phyloP scores from a whole-genome alignment of 805 yeast genomes.

The Ascoidea rubescens region DNA sequence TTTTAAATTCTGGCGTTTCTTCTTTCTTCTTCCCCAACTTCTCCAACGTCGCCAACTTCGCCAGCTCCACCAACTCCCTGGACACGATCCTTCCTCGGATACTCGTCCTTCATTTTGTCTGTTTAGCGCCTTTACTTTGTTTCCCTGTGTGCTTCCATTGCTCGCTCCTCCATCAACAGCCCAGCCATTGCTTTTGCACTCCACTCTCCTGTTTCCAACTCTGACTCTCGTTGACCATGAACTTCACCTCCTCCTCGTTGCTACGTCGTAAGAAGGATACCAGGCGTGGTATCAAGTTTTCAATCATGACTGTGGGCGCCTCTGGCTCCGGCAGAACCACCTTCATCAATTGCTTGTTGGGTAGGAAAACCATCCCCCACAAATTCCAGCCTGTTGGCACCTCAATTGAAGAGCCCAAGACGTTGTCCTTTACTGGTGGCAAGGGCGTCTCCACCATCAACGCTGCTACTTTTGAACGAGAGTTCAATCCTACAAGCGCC shows the following conservation, averaged over 20 bases:
- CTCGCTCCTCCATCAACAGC: too few relatives aligned
- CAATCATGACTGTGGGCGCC: slow-evolving; percentile 59
- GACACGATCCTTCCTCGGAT: too few relatives aligned
- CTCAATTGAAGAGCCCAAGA: slow-evolving; percentile 18
- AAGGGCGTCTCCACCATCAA: slow-evolving; percentile 28
- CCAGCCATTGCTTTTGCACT: too few relatives aligned
- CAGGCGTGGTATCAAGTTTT: slow-evolving; percentile 60
- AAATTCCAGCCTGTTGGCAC: slow-evolving; percentile 30
- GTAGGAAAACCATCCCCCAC: slow-evolving; percentile 47
- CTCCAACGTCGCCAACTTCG: too few relatives aligned
- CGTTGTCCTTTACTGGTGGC: slow-evolving; percentile 32
- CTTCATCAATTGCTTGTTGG: slow-evolving; percentile 53
- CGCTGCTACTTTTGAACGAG: slow-evolving; percentile 41
- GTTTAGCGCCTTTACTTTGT: too few relatives aligned
- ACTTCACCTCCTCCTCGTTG: slow-evolving; percentile 11
- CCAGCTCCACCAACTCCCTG: too few relatives aligned
- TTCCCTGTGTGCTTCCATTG: too few relatives aligned
- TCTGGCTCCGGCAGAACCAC: slow-evolving; percentile 72
- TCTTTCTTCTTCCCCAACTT: too few relatives aligned
- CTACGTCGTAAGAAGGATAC: slow-evolving; percentile 48
- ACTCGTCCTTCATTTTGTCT: too few relatives aligned
- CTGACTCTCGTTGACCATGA: slow-evolving; percentile 2
- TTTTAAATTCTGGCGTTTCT: too few relatives aligned
- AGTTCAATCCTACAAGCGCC: slow-evolving; percentile 48
- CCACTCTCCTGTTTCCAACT: too few relatives aligned